A percentile compares a stretch with the other conserved stretches of the same genome.
Evolutionary conservation across 805 yeast genomes (phyloP).

Genomic region (Limtongia smithiae): DNA sequence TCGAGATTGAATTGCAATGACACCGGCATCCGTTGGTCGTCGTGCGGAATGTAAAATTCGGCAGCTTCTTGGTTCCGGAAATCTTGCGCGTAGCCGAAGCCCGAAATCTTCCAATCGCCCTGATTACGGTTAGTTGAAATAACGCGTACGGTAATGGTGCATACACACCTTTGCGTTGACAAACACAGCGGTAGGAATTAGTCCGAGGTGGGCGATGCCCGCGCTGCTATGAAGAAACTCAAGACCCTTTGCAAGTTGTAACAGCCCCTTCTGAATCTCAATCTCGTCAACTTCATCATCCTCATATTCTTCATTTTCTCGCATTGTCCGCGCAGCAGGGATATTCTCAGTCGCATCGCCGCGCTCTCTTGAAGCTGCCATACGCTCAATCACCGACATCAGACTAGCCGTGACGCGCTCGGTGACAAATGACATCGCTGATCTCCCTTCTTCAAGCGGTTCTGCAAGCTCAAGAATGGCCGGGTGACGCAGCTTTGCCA

Average conservation of each 20-base stretch:
- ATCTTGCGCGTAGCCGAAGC: conserved; percentile 57
- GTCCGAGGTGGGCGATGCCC: conserved; percentile 67
- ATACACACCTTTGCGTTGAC: conserved; percentile 50
- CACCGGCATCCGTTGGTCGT: conserved; percentile 69
- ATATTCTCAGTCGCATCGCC: neutral
- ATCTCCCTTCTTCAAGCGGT: conserved; percentile 82
- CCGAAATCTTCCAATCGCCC: conserved; percentile 92
- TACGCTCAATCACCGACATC: conserved; percentile 41
- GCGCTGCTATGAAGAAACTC: conserved; percentile 79
- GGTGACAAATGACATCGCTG: conserved; percentile 74
- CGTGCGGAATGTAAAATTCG: conserved; percentile 64
- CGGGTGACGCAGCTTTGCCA: conserved; percentile 86
- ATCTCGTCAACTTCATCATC: conserved; percentile 55
- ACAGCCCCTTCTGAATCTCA: conserved; percentile 64
- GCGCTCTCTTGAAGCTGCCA: conserved; percentile 29
- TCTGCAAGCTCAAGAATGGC: conserved; percentile 78
- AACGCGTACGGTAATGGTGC: neutral
- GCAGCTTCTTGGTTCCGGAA: conserved; percentile 42
- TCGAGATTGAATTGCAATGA: conserved; percentile 68
- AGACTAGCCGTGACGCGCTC: conserved; percentile 68
- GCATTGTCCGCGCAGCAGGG: neutral
- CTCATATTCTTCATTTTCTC: conserved; percentile 18
- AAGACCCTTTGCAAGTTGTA: conserved; percentile 72
- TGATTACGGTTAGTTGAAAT: conserved; percentile 41
- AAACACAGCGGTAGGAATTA: conserved; percentile 73